Evolutionary conservation across 208 protist species (phyloP).

Genomic region (Acanthamoeba triangularis): DNA sequence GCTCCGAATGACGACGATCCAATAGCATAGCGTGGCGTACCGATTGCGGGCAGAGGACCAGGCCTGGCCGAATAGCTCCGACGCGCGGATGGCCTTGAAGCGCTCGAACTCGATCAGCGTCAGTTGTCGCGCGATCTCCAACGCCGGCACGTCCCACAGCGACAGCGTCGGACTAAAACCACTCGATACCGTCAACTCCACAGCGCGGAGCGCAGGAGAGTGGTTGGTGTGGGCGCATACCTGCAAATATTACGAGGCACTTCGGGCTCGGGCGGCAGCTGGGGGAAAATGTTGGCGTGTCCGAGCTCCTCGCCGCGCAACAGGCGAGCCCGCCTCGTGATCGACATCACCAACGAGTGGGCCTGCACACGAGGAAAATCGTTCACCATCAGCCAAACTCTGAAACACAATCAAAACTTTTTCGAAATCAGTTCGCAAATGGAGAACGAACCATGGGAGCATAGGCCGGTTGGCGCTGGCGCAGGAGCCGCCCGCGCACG

Average conservation of each 20-base stretch:
- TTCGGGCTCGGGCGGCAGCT: constrained; percentile 40
- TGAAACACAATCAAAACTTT: not conserved
- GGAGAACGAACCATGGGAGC: not conserved
- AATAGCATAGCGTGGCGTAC: not conserved
- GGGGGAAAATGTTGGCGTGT: not conserved
- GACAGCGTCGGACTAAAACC: not conserved
- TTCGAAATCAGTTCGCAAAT: no score
- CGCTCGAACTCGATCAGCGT: constrained; percentile 65
- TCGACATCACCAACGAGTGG: constrained; percentile 30
- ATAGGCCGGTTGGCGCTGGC: not conserved
- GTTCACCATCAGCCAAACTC: not conserved
- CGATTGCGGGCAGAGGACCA: constrained; percentile 53
- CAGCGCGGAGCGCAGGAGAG: not conserved
- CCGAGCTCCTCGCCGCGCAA: constrained; percentile 16
- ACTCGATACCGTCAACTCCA: not conserved
- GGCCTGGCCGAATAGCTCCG: constrained; percentile 61
- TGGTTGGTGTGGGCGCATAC: not conserved
- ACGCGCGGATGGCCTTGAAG: constrained; percentile 50
- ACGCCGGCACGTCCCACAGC: constrained; percentile 25
- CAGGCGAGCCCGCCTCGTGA: constrained; percentile 11
- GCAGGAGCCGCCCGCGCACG: constrained; percentile 7
- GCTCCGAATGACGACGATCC: not conserved
- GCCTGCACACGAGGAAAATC: not conserved
- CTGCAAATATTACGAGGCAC: constrained; percentile 57
- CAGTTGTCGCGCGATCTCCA: constrained; percentile 61